These are phyloP conservation scores for Gonium pectorale DNA, from an alignment of 139 green algal genomes.

Conservation along the genomic window DNA sequence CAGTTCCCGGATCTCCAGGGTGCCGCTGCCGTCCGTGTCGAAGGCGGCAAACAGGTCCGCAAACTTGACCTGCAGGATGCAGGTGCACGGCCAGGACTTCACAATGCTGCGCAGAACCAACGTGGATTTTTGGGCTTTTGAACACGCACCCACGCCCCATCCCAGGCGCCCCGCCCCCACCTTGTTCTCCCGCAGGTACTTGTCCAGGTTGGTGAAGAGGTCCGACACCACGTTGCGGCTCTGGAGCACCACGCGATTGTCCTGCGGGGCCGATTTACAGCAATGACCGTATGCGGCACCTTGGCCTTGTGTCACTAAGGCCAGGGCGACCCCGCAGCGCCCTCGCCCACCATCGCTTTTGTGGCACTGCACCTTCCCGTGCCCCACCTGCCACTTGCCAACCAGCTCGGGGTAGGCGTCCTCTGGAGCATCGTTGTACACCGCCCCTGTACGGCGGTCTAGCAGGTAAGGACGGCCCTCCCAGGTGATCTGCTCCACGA, in stretches of 20 bases:
- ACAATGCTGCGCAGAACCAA: too few relatives aligned
- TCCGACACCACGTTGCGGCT: too few relatives aligned
- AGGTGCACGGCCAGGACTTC: background rate
- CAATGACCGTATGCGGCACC: too few relatives aligned
- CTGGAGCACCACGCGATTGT: slow-evolving; percentile 30
- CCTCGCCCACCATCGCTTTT: too few relatives aligned
- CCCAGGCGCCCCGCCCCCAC: too few relatives aligned
- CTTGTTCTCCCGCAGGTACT: slow-evolving; percentile 43
- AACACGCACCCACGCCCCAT: too few relatives aligned
- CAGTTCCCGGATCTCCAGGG: slow-evolving; percentile 50
- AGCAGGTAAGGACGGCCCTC: slow-evolving; percentile 36
- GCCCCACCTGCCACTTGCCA: slow-evolving; percentile 20
- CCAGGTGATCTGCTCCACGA: slow-evolving; percentile 25
- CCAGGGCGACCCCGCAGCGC: too few relatives aligned
- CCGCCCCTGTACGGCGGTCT: slow-evolving; percentile 26
- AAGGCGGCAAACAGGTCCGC: slow-evolving; percentile 46
- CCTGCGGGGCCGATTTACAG: too few relatives aligned
- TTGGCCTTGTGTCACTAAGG: too few relatives aligned
- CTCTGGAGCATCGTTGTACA: slow-evolving; percentile 16
- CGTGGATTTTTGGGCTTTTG: background rate
- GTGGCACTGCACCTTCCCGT: too few relatives aligned
- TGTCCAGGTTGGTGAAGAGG: too few relatives aligned
- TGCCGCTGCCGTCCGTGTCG: slow-evolving; percentile 35
- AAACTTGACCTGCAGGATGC: background rate
- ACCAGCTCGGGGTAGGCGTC: slow-evolving; percentile 42